A percentile compares a stretch with the other conserved stretches of the same genome.
phyloP scores from a whole-genome alignment of 2,329 filamentous ascomycete genomes.

The Leptosphaerulina australis region DNA sequence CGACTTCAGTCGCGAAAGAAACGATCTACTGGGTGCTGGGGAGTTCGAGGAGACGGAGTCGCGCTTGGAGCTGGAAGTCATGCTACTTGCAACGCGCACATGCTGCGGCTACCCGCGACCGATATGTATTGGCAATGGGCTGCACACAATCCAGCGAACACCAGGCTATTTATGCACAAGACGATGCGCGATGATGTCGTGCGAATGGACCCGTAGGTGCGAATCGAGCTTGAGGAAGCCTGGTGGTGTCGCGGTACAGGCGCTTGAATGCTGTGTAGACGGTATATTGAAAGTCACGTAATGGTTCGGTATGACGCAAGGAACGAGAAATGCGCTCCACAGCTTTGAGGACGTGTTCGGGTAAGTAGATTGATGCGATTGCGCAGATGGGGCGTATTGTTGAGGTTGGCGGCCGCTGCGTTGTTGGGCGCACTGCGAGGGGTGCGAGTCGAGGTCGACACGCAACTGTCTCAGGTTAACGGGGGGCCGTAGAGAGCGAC shows the following conservation, averaged over 20 bases:
- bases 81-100: conserved; percentile 47
- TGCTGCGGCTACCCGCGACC: conserved; percentile 47
- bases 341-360: not conserved
- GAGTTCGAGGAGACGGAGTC: conserved; percentile 38
- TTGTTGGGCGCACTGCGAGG: conserved; percentile 16
- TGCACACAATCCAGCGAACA: conserved; percentile 9
- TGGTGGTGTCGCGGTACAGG: not conserved
- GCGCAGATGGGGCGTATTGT: conserved; percentile 18
- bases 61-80: conserved; percentile 48
- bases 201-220: not conserved
- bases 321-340: not conserved
- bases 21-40: conserved; percentile 40
- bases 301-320: not conserved
- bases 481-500: conserved; percentile 27
- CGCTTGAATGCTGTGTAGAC: conserved; percentile 1
- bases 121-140: conserved; percentile 18
- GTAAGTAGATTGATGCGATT: conserved; percentile 4
- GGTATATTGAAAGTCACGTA: not conserved
- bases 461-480: conserved; percentile 41
- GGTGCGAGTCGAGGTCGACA: conserved; percentile 22
- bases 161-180: conserved; percentile 5
- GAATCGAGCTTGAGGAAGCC: not conserved
- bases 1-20: conserved; percentile 62
- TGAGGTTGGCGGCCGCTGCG: conserved; percentile 18
- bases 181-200: not conserved